These are phyloP conservation scores for Eutypella sp. DNA, from an alignment of 2,329 filamentous ascomycete genomes.

Conservation along the genomic window DNA sequence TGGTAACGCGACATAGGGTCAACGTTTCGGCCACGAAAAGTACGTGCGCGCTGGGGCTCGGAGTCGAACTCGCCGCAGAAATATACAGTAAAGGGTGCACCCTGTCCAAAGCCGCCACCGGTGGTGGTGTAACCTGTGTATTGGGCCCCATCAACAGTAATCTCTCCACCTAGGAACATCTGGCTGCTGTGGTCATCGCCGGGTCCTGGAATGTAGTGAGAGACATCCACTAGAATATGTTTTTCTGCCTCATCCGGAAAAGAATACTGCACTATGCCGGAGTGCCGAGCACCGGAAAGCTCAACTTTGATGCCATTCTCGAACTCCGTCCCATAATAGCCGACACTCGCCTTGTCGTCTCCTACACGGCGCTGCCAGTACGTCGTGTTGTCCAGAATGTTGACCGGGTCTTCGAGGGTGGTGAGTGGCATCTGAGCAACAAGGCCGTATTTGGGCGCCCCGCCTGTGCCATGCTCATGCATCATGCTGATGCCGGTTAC, in stretches of 20 bases:
- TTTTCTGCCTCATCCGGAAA: slow-evolving; percentile 36
- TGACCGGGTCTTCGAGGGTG: slow-evolving; percentile 32
- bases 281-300: slow-evolving; percentile 43
- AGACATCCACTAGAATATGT: slow-evolving; percentile 41
- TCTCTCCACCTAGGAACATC: not conserved
- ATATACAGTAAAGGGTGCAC: slow-evolving; percentile 40
- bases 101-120: slow-evolving; percentile 39
- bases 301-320: slow-evolving; percentile 44
- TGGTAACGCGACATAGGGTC: slow-evolving; percentile 28
- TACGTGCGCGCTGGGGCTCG: slow-evolving; percentile 25
- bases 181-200: slow-evolving; percentile 21
- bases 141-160: slow-evolving; percentile 21
- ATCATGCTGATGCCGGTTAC: slow-evolving; percentile 48
- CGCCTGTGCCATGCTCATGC: slow-evolving; percentile 53
- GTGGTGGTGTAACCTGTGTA: slow-evolving; percentile 35
- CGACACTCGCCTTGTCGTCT: slow-evolving; percentile 42
- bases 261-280: slow-evolving; percentile 47
- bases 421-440: slow-evolving; percentile 44
- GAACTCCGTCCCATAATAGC: slow-evolving; percentile 48
- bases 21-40: slow-evolving; percentile 40
- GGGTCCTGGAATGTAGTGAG: slow-evolving; percentile 41
- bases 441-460: slow-evolving; percentile 54
- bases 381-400: slow-evolving; percentile 42
- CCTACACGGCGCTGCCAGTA: slow-evolving; percentile 39
- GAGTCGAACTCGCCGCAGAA: slow-evolving; percentile 40